Conservation (phyloP, 108 stramenopile species). For the Conticribra weissflogii region DNA sequence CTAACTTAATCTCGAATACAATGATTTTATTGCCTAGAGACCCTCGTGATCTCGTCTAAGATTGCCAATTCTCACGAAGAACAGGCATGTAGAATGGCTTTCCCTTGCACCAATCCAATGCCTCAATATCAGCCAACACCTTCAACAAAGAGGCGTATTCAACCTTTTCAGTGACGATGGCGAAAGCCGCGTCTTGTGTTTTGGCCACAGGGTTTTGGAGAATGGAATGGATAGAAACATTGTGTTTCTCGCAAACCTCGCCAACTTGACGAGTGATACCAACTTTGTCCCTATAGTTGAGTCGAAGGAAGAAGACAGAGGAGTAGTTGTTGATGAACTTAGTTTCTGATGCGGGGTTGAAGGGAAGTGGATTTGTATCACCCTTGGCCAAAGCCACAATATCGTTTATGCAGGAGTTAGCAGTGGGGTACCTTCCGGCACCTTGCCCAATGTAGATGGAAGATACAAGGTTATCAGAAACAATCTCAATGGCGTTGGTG, state of each 20-base stretch:
- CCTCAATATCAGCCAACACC: slow-evolving; percentile 77
- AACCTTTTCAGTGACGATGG: slow-evolving; percentile 85
- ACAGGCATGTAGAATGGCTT: slow-evolving; percentile 89
- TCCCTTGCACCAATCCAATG: slow-evolving; percentile 81
- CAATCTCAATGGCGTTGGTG: slow-evolving; percentile 86
- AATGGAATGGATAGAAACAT: slow-evolving; percentile 86
- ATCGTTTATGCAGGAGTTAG: slow-evolving; percentile 87
- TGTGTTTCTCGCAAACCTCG: slow-evolving; percentile 83
- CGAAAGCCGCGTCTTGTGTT: slow-evolving; percentile 80
- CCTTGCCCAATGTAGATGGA: slow-evolving; percentile 89
- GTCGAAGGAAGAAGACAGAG: slow-evolving; percentile 84
- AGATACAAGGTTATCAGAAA: slow-evolving; percentile 70
- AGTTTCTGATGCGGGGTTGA: slow-evolving; percentile 57
- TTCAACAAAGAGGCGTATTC: slow-evolving; percentile 61
- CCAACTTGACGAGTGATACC: slow-evolving; percentile 88
- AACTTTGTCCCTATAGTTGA: slow-evolving; percentile 71
- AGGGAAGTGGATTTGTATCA: slow-evolving; percentile 69
- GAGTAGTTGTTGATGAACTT: slow-evolving; percentile 79
- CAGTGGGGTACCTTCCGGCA: slow-evolving; percentile 90
- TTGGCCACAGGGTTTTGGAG: slow-evolving; percentile 83
- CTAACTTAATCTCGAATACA: too few species aligned
- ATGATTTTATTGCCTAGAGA: neutral
- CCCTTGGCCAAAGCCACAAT: slow-evolving; percentile 85
- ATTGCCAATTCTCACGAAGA: slow-evolving; percentile 74
- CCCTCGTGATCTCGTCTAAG: slow-evolving; percentile 6